phyloP scores from a whole-genome alignment of 306 rosid species.

The Carpinus viminea region DNA sequence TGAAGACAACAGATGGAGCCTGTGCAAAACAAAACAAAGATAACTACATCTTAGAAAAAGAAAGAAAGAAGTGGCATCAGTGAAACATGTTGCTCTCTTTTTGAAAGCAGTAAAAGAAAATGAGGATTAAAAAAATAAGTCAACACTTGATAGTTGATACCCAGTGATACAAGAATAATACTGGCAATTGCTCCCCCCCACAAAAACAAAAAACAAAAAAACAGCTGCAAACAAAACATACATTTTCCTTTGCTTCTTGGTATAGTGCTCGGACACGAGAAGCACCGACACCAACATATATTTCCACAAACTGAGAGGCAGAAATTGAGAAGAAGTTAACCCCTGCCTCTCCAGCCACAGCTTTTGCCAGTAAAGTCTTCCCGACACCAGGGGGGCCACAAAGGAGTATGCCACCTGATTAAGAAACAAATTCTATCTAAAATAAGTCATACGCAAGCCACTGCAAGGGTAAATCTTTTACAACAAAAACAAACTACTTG shows the following conservation, averaged over 20 bases:
- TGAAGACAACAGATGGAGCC: constrained; percentile 99
- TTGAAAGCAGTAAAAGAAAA: constrained; percentile 25
- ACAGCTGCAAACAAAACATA: constrained; percentile 35
- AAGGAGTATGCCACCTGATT: constrained; percentile 94
- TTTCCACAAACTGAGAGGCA: constrained; percentile 96
- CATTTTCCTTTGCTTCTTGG: constrained; percentile 92
- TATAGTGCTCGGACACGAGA: constrained; percentile 96
- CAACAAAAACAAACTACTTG: not conserved
- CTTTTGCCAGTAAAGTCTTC: constrained; percentile 95
- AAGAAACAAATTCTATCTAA: constrained; percentile 37
- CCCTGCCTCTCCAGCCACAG: constrained; percentile 99
- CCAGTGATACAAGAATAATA: constrained; percentile 9
- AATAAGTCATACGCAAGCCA: constrained; percentile 29
- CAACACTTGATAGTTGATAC: constrained; percentile 14
- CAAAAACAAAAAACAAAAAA: constrained; percentile 2
- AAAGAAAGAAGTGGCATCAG: constrained; percentile 6
- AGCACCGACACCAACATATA: constrained; percentile 98
- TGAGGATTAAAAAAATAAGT: constrained; percentile 11
- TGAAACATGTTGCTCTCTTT: not conserved
- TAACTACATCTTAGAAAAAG: constrained; percentile 6
- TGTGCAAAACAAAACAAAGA: constrained; percentile 33
- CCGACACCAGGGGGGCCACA: constrained; percentile 99
- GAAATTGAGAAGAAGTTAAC: constrained; percentile 98
- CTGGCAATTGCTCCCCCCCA: not conserved
- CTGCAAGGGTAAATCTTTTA: constrained; percentile 10